phyloP scores from a whole-genome alignment of 208 protist genomes.

The Acanthamoeba triangularis region DNA sequence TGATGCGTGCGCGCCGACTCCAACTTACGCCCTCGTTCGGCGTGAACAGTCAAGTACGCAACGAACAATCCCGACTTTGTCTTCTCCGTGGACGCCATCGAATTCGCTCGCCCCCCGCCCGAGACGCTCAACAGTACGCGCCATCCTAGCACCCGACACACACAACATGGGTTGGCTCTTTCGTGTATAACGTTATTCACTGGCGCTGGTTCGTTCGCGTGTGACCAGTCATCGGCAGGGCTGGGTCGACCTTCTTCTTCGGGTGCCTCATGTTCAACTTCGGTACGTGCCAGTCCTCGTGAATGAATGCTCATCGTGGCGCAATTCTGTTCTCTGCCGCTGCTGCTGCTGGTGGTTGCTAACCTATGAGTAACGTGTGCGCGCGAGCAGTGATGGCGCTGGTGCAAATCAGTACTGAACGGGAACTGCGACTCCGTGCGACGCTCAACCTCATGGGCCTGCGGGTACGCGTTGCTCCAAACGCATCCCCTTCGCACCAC shows the following conservation, averaged over 20 bases:
- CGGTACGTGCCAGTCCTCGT: neutral
- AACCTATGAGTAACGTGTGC: neutral
- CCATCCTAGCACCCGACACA: no score
- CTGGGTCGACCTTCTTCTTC: constrained; percentile 83
- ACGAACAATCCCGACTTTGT: constrained; percentile 71
- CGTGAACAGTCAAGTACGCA: neutral
- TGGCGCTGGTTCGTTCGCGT: neutral
- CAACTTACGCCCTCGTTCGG: neutral
- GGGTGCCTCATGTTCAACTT: constrained; percentile 87
- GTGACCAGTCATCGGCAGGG: constrained; percentile 48
- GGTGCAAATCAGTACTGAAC: constrained; percentile 81
- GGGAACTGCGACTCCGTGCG: constrained; percentile 84
- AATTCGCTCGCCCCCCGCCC: constrained; percentile 70
- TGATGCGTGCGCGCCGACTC: neutral
- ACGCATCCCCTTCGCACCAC: no score
- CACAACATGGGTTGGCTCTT: no score
- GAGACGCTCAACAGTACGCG: constrained; percentile 61
- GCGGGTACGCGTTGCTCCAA: constrained; percentile 31
- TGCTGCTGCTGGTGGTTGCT: neutral
- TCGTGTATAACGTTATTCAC: neutral
- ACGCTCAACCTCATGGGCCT: constrained; percentile 89
- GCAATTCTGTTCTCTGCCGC: no score
- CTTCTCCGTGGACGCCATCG: constrained; percentile 53
- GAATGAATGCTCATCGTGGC: no score
- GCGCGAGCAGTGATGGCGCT: constrained; percentile 73